Conservation (phyloP, 2,329 filamentous ascomycete species). For the Pseudopyrenochaeta lycopersici region DNA sequence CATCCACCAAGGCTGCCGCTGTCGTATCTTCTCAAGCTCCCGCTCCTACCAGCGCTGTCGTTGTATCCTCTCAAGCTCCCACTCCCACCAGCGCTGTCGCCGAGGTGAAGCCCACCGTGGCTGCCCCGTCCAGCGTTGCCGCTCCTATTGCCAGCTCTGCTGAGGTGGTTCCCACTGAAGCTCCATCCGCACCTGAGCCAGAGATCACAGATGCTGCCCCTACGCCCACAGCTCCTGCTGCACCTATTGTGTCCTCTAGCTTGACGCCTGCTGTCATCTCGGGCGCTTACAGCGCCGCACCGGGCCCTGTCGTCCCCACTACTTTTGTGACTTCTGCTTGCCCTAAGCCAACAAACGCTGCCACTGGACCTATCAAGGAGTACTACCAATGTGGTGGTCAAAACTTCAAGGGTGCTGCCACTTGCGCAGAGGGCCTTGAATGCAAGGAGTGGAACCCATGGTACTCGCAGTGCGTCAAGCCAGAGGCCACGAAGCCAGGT, state of each 20-base stretch:
- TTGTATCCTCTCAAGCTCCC: slow-evolving; percentile 7
- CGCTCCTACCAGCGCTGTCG: slow-evolving; percentile 3
- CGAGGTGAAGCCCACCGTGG: slow-evolving; percentile 10
- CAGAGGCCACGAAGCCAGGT: slow-evolving; percentile 16
- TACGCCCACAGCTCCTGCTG: slow-evolving; percentile 7
- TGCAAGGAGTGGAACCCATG: slow-evolving; percentile 55
- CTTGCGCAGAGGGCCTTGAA: slow-evolving; percentile 50
- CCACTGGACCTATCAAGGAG: slow-evolving; percentile 21
- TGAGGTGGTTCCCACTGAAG: not conserved
- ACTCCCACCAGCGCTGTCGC: slow-evolving; percentile 5
- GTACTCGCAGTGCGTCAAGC: slow-evolving; percentile 56
- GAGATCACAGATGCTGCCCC: slow-evolving; percentile 10
- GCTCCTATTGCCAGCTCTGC: slow-evolving; percentile 13
- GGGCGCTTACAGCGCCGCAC: not conserved
- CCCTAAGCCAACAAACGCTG: slow-evolving; percentile 27
- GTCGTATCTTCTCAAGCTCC: slow-evolving; percentile 8
- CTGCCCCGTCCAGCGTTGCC: slow-evolving; percentile 16
- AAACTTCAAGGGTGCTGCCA: slow-evolving; percentile 49
- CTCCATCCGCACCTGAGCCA: slow-evolving; percentile 9
- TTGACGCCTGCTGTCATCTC: slow-evolving; percentile 1
- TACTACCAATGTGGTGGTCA: slow-evolving; percentile 56
- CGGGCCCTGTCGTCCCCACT: slow-evolving; percentile 16
- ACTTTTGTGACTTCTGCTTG: slow-evolving; percentile 32
- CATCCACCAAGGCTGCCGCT: slow-evolving; percentile 23
- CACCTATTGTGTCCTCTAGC: slow-evolving; percentile 4